These are phyloP conservation scores for Nemania sp. DNA, from an alignment of 2,329 filamentous ascomycete genomes.

Conservation along the genomic window DNA sequence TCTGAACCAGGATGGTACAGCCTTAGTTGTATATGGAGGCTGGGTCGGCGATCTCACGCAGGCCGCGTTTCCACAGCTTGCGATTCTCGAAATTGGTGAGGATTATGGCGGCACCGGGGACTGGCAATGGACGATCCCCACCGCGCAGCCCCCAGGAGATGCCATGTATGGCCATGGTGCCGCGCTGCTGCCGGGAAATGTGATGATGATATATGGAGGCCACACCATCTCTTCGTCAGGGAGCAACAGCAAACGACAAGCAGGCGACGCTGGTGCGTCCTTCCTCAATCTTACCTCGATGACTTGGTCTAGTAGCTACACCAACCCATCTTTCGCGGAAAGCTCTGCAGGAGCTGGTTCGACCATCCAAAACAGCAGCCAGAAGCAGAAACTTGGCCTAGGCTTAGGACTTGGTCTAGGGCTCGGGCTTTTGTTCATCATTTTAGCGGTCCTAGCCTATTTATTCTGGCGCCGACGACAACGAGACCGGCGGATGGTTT, in stretches of 20 bases:
- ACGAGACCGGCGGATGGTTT: slow-evolving; percentile 39
- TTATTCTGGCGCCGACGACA: slow-evolving; percentile 56
- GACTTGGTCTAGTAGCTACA: slow-evolving; percentile 56
- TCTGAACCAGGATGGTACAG: slow-evolving; percentile 74
- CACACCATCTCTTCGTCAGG: slow-evolving; percentile 51
- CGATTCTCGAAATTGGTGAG: slow-evolving; percentile 72
- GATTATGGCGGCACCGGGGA: slow-evolving; percentile 71
- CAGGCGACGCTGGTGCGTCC: slow-evolving; percentile 36
- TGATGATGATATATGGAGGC: slow-evolving; percentile 70
- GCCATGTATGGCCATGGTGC: slow-evolving; percentile 68
- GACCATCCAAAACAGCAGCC: slow-evolving; percentile 10
- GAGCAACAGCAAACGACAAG: slow-evolving; percentile 41
- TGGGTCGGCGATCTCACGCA: slow-evolving; percentile 85
- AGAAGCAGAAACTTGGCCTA: slow-evolving; percentile 56
- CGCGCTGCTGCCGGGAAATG: slow-evolving; percentile 64
- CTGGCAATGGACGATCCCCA: slow-evolving; percentile 72
- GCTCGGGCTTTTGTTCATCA: slow-evolving; percentile 59
- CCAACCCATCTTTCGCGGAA: slow-evolving; percentile 45
- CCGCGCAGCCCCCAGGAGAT: slow-evolving; percentile 47
- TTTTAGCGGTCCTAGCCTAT: slow-evolving; percentile 50
- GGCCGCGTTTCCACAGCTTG: slow-evolving; percentile 80
- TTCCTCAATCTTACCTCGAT: slow-evolving; percentile 64
- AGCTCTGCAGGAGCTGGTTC: slow-evolving; percentile 15
- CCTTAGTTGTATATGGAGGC: slow-evolving; percentile 81
- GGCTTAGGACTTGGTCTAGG: slow-evolving; percentile 68